A percentile compares a stretch with the other conserved stretches of the same genome.
These are phyloP conservation scores for Escallonia rubra DNA, from an alignment of 129 eudicot genomes.

Conservation along the genomic window DNA sequence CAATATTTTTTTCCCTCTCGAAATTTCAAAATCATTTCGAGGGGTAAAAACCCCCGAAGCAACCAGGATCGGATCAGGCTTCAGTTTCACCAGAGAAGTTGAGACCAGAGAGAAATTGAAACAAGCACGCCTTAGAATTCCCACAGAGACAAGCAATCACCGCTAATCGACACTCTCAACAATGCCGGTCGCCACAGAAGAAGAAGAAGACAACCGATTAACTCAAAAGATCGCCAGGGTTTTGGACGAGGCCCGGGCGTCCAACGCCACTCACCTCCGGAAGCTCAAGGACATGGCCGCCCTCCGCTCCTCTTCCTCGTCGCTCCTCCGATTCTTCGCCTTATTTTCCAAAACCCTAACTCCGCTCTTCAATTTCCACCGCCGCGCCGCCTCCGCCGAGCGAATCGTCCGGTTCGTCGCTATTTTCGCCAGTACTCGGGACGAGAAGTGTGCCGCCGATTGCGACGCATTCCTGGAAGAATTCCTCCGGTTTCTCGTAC, in stretches of 20 bases:
- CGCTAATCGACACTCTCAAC: neutral
- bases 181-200: slow-evolving; percentile 27
- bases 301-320: slow-evolving; percentile 45
- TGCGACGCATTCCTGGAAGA: slow-evolving; percentile 51
- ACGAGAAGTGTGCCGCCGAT: slow-evolving; percentile 12
- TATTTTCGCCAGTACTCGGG: slow-evolving; percentile 38
- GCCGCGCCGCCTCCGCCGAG: slow-evolving; percentile 71
- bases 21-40: neutral
- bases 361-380: slow-evolving; percentile 64
- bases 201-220: slow-evolving; percentile 32
- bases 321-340: slow-evolving; percentile 35
- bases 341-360: slow-evolving; percentile 64
- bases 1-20: neutral
- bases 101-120: neutral
- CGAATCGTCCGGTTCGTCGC: slow-evolving; percentile 67
- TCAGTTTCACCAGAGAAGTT: neutral
- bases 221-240: slow-evolving; percentile 42
- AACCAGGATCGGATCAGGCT: neutral
- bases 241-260: slow-evolving; percentile 56
- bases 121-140: neutral
- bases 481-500: slow-evolving; percentile 58
- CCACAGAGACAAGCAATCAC: neutral
- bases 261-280: slow-evolving; percentile 76
- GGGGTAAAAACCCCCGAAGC: neutral
- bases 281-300: slow-evolving; percentile 77